Base-by-base conservation (phyloP, 2,329 filamentous ascomycete species). In the Neopestalotiopsis sp. region DNA sequence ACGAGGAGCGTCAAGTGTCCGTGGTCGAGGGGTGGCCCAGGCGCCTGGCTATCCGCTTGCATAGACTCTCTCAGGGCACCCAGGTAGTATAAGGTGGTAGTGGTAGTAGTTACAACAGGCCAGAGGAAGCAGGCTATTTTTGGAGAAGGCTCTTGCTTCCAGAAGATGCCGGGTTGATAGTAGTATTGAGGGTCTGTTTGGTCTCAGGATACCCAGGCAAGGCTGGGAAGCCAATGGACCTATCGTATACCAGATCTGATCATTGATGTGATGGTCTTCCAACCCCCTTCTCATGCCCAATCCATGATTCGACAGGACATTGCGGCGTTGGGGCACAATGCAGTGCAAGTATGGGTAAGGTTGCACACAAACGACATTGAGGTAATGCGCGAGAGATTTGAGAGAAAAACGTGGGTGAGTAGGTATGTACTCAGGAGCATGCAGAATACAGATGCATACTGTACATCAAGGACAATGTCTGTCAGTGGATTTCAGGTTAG, bases 351-450 rank as follows among this genome's bases (percentile, higher is more conserved):
- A 17, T 52, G 45, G 45, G 45, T 52, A 52, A 17, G 45, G 45
- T 52, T 9, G 45, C 45, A 52, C 45, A 52, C 45, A 52, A 52
- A 52, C 45, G n/a, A 52, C n/a, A 52, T 52, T 52, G 45, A 52
- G 45, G 45, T 17, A 4, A 52, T 52, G 45, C 45, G 45, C 17
- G 45, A n/a, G 45, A 52, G 17, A 52, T n/a, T n/a, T 52, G 45
- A 14, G 45, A 52, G 45, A 20, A 20, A 17, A 52, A 20, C 17
- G 9, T 20, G 17, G 45, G 6, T 52, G 45, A 52, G 17, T 52
- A 52, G 45, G 45, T 52, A 20, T 14, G 45, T 9, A 20, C 24
- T 28, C 24, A n/a, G 17, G 13, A 52, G 9, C 17, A n/a, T 17
- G 14, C 17, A 49, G 45, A 13, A 49, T 7, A 6, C n/a, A 52